Base-by-base conservation (phyloP, 345 rosid genomes). In the Cochlearia excelsa region DNA sequence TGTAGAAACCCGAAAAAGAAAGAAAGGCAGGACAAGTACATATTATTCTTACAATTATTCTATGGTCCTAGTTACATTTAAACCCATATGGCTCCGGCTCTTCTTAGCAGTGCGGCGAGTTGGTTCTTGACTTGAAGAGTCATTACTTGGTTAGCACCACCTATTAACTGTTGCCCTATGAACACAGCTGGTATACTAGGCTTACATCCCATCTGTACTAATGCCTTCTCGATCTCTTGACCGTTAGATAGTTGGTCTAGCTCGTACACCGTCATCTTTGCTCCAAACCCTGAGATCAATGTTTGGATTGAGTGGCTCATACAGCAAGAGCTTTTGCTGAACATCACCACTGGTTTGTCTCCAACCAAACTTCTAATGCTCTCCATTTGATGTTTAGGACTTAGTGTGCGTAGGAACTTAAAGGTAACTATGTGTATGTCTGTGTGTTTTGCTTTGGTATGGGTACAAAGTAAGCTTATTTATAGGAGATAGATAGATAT, bases 271-370 rank as follows among this genome's bases (percentile, higher is more conserved):
- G 80, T 86, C 7, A 80, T 80, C 54, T 88, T 84, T 0, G 90
- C 95, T 3, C 98, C 98, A 9, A 76, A 86, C 38, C 95, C 78
- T 8, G 73, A 51, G 51, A 92, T 77, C 3, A 92, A 82, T 11
- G 82, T 46, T 75, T 78, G 79, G 50, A 84, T 80, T 3, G 90
- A 66, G 61, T 81, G 87, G 75, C 93, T 76, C 84, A 84, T 88
- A 80, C 81, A 77, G 43, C 95, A 86, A n/a, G 74, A 61, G 76
- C 81, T 86, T 81, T 65, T 80, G 85, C 88, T 88, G 70, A 88
- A 92, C n/a, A 92, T 72, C 78, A 92, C 96, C 76, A 81, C 86
- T 3, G 98, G 83, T 72, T 72, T 81, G 40, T 81, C 95, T 28
- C 40, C 75, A n/a, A 88, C 83, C 81, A 86, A 39, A 41, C 35